Percentiles rank a stretch among this genome's conserved stretches.
These are phyloP conservation scores for Tetrahymena borealis DNA, from an alignment of 73 alveolate species.

Conservation along the genomic window DNA sequence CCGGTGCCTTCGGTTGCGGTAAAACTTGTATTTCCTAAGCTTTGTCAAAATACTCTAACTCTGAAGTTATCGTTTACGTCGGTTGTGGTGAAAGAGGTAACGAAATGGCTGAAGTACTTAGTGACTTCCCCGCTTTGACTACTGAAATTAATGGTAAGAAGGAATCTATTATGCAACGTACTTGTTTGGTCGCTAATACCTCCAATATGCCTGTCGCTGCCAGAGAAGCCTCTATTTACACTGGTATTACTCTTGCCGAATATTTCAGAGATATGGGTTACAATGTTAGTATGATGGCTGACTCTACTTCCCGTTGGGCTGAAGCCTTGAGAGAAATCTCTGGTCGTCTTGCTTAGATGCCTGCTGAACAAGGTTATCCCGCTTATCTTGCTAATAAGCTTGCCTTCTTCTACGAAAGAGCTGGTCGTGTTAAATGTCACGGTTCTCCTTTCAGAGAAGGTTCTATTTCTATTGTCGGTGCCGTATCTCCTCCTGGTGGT, in stretches of 20 bases:
- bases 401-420: slow-evolving; percentile 98
- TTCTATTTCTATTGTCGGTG: slow-evolving; percentile 72
- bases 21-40: slow-evolving; percentile 98
- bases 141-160: slow-evolving; percentile 77
- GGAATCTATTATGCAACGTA: slow-evolving; percentile 93
- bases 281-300: slow-evolving; percentile 99
- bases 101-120: slow-evolving; percentile 98
- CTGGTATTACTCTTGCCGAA: slow-evolving; percentile 99
- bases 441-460: slow-evolving; percentile 98
- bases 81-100: slow-evolving; percentile 99
- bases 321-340: slow-evolving; percentile 99
- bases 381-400: slow-evolving; percentile 94
- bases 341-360: slow-evolving; percentile 99
- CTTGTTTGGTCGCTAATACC: slow-evolving; percentile 97
- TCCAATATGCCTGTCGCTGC: slow-evolving; percentile 99
- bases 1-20: slow-evolving; percentile 99
- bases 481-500: slow-evolving; percentile 97
- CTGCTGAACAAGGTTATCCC: slow-evolving; percentile 99
- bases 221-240: slow-evolving; percentile 96
- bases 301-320: slow-evolving; percentile 99
- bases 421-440: slow-evolving; percentile 96
- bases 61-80: slow-evolving; percentile 91
- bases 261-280: slow-evolving; percentile 99
- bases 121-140: slow-evolving; percentile 95
- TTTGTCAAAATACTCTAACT: slow-evolving; percentile 90